phyloP scores from a whole-genome alignment of 306 rosid species.

The Parietaria judaica region DNA sequence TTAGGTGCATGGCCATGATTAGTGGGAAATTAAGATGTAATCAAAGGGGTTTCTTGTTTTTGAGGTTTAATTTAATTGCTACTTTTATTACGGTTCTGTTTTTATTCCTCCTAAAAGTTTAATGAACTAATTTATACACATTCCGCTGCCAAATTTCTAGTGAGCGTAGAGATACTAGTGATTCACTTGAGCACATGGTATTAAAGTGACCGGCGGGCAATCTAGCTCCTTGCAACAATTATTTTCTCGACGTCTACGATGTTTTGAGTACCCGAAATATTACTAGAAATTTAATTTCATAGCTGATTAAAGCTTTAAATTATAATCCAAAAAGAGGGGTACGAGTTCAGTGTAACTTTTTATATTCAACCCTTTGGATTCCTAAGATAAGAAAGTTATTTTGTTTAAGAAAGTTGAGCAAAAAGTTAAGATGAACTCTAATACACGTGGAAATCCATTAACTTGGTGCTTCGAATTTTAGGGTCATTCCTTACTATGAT shows the following conservation, averaged over 20 bases:
- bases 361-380: neutral
- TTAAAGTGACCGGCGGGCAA: too few species aligned
- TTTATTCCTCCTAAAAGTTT: neutral
- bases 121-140: too few species aligned
- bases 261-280: too few species aligned
- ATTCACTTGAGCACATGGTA: too few species aligned
- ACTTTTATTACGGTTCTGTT: too few species aligned
- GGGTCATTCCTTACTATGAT: neutral
- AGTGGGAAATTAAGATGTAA: neutral
- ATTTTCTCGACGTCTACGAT: too few species aligned
- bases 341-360: conserved; percentile 1
- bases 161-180: too few species aligned
- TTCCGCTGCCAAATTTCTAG: too few species aligned
- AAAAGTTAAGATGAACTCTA: neutral
- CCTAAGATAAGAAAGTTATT: neutral
- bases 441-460: conserved; percentile 4
- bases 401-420: too few species aligned
- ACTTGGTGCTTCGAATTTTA: neutral
- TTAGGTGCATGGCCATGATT: neutral
- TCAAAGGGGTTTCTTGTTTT: neutral
- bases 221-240: too few species aligned
- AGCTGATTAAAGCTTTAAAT: too few species aligned
- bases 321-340: neutral
- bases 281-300: too few species aligned
- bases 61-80: neutral